phyloP scores from a whole-genome alignment of 768 basidiomycete species.

The Suillus plorans region DNA sequence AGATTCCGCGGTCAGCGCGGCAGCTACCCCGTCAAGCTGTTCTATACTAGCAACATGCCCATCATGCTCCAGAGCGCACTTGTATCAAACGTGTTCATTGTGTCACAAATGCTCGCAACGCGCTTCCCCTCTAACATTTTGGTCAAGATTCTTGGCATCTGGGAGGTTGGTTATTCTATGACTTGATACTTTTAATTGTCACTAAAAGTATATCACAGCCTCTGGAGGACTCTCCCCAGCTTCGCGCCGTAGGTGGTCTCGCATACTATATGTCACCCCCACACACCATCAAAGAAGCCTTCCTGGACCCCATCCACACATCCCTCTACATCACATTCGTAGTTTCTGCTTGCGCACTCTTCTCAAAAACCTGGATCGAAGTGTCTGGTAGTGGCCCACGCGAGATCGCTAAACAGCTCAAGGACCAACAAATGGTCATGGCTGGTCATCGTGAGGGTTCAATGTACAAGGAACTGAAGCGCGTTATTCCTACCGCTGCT shows the following conservation, averaged over 20 bases:
- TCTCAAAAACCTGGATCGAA: conserved; percentile 99
- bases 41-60: conserved; percentile 99
- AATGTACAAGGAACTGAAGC: conserved; percentile 99
- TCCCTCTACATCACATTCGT: conserved; percentile 90
- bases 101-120: conserved; percentile 91
- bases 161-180: conserved; percentile 72
- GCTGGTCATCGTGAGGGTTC: conserved; percentile 92
- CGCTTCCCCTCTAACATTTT: conserved; percentile 92
- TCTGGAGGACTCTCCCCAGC: conserved; percentile 90
- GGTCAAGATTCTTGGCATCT: conserved; percentile 89
- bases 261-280: conserved; percentile 99
- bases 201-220: conserved; percentile 52
- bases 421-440: conserved; percentile 97
- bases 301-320: conserved; percentile 94
- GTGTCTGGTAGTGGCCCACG: conserved; percentile 94
- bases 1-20: conserved; percentile 95
- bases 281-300: conserved; percentile 84
- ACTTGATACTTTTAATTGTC: not conserved
- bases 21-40: conserved; percentile 95
- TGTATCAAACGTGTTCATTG: conserved; percentile 92
- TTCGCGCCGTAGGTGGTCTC: conserved; percentile 86
- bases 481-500: conserved; percentile 96
- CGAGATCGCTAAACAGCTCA: conserved; percentile 96
- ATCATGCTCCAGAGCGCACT: conserved; percentile 98
- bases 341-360: conserved; percentile 90